Percentiles rank a stretch among this genome's conserved stretches.
Evolutionary conservation across 257 asterid species (phyloP).

Genomic region (Solanum sejunctum): DNA sequence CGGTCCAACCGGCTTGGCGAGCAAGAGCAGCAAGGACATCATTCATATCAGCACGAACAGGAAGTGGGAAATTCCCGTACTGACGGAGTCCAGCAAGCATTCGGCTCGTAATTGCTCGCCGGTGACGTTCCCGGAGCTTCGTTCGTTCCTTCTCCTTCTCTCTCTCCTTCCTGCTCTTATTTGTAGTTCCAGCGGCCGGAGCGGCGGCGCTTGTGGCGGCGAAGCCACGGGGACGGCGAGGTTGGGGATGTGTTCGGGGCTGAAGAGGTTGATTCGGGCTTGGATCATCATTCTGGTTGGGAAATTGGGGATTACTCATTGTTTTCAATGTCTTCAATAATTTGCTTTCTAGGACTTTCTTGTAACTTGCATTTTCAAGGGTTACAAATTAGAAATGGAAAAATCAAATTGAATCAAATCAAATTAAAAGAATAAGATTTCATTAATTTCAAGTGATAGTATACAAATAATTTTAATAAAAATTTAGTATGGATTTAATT

Average conservation of each 20-base stretch:
- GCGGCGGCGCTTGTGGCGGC: conserved; percentile 36
- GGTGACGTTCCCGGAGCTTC: conserved; percentile 63
- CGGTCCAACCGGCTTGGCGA: conserved; percentile 66
- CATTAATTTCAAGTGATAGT: too few species aligned
- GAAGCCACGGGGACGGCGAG: conserved; percentile 74
- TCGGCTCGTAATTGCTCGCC: conserved; percentile 68
- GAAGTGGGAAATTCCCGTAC: conserved; percentile 60
- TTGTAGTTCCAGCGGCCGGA: background rate
- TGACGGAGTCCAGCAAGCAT: conserved; percentile 74
- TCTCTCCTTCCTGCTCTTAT: conserved; percentile 42
- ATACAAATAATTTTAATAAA: too few species aligned
- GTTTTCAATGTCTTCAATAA: background rate
- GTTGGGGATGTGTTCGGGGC: background rate
- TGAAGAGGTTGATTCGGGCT: conserved; percentile 8
- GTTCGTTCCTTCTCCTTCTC: conserved; percentile 71
- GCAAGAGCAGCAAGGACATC: conserved; percentile 76
- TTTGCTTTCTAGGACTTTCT: background rate
- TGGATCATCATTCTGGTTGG: conserved; percentile 9
- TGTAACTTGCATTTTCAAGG: background rate
- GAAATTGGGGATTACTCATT: background rate
- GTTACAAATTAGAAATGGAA: too few species aligned
- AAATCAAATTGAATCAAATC: too few species aligned
- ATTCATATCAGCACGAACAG: conserved; percentile 73
- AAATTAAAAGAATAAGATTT: too few species aligned
- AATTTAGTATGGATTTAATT: too few species aligned